Conservation (phyloP, 106 monocot genomes). For the Cymbidium sinense region DNA sequence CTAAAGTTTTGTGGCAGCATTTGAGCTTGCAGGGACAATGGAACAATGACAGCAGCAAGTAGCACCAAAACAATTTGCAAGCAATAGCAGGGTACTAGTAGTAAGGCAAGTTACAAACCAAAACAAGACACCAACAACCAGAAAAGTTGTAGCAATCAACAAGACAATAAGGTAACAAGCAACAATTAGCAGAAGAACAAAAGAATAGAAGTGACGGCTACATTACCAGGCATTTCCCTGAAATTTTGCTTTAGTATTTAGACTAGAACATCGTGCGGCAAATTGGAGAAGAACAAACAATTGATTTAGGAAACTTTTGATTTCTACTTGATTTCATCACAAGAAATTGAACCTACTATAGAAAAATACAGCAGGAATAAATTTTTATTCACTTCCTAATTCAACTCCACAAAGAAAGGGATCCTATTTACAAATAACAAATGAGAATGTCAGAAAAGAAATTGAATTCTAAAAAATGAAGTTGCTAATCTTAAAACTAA, state of each 20-base stretch:
- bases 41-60: background rate
- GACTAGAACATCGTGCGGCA: background rate
- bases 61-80: background rate
- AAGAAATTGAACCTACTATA: background rate
- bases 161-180: background rate
- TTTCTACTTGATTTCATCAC: background rate
- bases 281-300: background rate
- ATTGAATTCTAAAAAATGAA: too few species aligned
- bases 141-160: background rate
- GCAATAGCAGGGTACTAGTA: background rate
- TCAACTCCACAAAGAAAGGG: background rate
- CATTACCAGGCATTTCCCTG: too few species aligned
- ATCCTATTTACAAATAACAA: background rate
- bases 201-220: background rate
- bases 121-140: background rate
- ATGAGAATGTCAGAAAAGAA: background rate
- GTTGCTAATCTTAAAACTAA: too few species aligned
- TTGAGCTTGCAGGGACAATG: background rate
- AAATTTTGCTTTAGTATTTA: too few species aligned
- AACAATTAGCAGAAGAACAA: background rate
- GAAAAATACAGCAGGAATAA: background rate
- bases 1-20: too few species aligned
- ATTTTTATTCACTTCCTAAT: background rate
- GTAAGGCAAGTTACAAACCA: background rate
- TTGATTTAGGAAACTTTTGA: background rate